A percentile compares a stretch with the other conserved stretches of the same genome.
phyloP scores from a whole-genome alignment of 345 rosid species.

The Geranium rotundifolium region DNA sequence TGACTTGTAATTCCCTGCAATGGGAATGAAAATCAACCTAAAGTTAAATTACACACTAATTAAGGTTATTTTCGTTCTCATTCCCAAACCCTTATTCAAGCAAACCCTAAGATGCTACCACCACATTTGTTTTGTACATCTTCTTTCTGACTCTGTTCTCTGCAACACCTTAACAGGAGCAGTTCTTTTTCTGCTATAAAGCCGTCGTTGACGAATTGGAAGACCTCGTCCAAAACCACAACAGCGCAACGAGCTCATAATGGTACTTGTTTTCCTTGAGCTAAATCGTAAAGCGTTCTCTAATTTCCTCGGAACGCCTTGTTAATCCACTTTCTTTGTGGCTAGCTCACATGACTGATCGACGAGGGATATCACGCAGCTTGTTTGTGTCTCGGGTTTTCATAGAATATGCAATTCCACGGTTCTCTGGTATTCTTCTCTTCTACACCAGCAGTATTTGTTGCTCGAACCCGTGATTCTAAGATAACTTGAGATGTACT shows the following conservation, averaged over 20 bases:
- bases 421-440: background rate
- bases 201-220: slow-evolving; percentile 65
- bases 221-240: slow-evolving; percentile 32
- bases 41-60: too few relatives aligned
- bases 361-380: background rate
- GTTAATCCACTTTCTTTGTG: background rate
- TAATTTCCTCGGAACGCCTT: too few relatives aligned
- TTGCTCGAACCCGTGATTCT: background rate
- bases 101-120: too few relatives aligned
- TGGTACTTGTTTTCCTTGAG: slow-evolving; percentile 10
- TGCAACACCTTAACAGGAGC: slow-evolving; percentile 36
- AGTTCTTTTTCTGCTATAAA: slow-evolving; percentile 63
- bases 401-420: background rate
- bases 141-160: background rate
- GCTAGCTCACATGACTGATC: background rate
- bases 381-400: too few relatives aligned
- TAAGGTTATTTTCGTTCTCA: too few relatives aligned
- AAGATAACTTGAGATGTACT: background rate
- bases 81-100: too few relatives aligned
- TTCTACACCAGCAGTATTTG: background rate
- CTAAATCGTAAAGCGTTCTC: background rate
- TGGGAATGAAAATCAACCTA: too few relatives aligned
- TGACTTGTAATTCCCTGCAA: too few relatives aligned
- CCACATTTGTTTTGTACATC: background rate
- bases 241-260: slow-evolving; percentile 15